phyloP scores from a whole-genome alignment of 495 filamentous ascomycete species.

The Pyronema domesticum region DNA sequence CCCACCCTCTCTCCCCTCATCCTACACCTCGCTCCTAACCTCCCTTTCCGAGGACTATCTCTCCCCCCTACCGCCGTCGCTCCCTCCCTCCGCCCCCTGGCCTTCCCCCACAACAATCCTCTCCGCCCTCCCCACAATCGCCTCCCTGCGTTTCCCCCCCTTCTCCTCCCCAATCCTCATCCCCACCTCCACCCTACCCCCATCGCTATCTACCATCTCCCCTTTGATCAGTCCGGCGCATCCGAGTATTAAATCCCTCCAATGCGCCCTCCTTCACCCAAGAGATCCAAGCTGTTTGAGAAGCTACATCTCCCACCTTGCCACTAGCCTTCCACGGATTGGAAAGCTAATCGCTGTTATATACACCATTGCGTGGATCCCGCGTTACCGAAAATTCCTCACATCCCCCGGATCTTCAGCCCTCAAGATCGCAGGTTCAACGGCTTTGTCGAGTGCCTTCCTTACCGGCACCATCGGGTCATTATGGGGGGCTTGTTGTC shows the following conservation, averaged over 20 bases:
- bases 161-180: constrained; percentile 75
- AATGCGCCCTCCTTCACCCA: constrained; percentile 86
- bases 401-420: constrained; percentile 45
- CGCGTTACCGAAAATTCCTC: constrained; percentile 45
- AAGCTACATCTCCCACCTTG: constrained; percentile 67
- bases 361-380: constrained; percentile 47
- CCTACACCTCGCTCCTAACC: constrained; percentile 56
- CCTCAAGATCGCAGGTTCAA: constrained; percentile 40
- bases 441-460: constrained; percentile 54
- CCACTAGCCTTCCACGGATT: constrained; percentile 61
- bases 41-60: constrained; percentile 62
- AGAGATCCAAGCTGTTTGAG: constrained; percentile 67
- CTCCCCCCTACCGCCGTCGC: constrained; percentile 48
- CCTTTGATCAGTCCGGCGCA: constrained; percentile 72
- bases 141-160: constrained; percentile 60
- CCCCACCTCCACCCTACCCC: constrained; percentile 48
- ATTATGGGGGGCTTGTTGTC: constrained; percentile 71
- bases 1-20: constrained; percentile 61
- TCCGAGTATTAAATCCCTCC: constrained; percentile 61
- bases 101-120: constrained; percentile 58
- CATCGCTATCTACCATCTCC: constrained; percentile 45
- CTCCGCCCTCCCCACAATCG: constrained; percentile 64
- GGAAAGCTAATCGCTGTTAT: constrained; percentile 56
- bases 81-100: constrained; percentile 52
- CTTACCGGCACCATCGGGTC: constrained; percentile 62